These are phyloP conservation scores for Monosporascus cannonballus DNA, from an alignment of 2,329 filamentous ascomycete species.

Conservation along the genomic window DNA sequence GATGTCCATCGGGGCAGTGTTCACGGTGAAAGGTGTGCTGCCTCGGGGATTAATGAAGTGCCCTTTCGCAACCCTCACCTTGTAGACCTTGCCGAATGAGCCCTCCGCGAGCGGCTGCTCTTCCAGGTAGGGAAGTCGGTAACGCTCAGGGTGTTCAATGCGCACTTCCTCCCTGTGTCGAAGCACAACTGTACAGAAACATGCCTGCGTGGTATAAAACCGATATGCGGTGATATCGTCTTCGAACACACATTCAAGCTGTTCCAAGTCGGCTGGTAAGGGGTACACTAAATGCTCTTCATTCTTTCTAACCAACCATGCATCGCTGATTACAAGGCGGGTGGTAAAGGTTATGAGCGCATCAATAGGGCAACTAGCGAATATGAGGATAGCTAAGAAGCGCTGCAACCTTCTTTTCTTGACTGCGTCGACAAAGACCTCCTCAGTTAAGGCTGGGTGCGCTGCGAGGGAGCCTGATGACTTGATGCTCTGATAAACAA, in stretches of 20 bases:
- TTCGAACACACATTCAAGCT: conserved; percentile 16
- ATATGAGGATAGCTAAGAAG: conserved; percentile 26
- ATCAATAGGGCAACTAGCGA: conserved; percentile 19
- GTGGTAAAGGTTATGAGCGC: conserved; percentile 12
- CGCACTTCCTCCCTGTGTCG: conserved; percentile 21
- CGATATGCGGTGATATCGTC: conserved; percentile 16
- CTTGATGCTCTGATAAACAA: conserved; percentile 11
- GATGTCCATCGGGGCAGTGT: conserved; percentile 16
- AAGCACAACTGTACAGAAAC: conserved; percentile 27
- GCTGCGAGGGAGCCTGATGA: conserved; percentile 1
- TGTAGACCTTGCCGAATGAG: conserved; percentile 25
- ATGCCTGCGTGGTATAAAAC: conserved; percentile 26
- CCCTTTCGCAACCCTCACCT: conserved; percentile 25
- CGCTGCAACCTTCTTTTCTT: conserved; percentile 20
- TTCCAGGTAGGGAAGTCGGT: conserved; percentile 28
- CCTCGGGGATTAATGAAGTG: conserved; percentile 22
- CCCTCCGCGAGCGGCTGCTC: conserved; percentile 25
- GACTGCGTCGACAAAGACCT: conserved; percentile 12
- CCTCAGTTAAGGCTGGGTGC: conserved; percentile 8
- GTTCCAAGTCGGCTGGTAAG: conserved; percentile 11
- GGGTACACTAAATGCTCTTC: conserved; percentile 1
- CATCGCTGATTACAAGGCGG: conserved; percentile 11
- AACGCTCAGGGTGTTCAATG: conserved; percentile 13
- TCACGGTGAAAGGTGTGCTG: conserved; percentile 4
- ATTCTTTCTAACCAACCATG: conserved; percentile 1